phyloP scores from a whole-genome alignment of 1,284 basidiomycete genomes.

The Omphalotus olearius region DNA sequence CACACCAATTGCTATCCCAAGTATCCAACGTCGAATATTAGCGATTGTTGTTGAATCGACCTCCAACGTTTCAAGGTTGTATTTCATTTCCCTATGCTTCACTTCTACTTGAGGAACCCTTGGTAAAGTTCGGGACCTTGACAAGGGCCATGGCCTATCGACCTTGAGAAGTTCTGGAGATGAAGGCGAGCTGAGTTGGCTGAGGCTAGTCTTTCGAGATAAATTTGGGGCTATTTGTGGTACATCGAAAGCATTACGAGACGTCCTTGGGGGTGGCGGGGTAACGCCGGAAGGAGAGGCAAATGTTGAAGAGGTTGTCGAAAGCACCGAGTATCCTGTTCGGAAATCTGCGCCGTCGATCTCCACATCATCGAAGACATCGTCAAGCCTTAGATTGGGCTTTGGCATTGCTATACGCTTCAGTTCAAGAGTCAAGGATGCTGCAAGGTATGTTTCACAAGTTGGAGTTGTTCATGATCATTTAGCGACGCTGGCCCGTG shows the following conservation, averaged over 20 bases:
- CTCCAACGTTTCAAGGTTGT: conserved; percentile 30
- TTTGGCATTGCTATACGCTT: conserved; percentile 9
- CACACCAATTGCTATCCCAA: conserved; percentile 72
- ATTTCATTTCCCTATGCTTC: conserved; percentile 22
- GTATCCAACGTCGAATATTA: conserved; percentile 71
- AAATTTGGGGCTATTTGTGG: conserved; percentile 1
- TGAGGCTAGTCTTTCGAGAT: conserved; percentile 8
- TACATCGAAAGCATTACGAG: neutral
- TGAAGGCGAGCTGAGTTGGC: conserved; percentile 10
- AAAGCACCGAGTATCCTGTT: conserved; percentile 4
- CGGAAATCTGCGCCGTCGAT: conserved; percentile 5
- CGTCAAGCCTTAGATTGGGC: conserved; percentile 10
- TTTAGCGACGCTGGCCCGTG: too few species aligned
- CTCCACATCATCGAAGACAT: conserved; percentile 7
- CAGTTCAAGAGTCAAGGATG: too few species aligned
- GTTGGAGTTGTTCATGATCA: too few species aligned
- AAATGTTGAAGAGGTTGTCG: conserved; percentile 4
- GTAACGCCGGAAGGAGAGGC: conserved; percentile 8
- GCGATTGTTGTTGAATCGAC: conserved; percentile 45
- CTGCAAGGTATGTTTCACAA: too few species aligned
- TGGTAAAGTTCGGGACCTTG: conserved; percentile 29
- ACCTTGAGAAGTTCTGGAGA: conserved; percentile 11
- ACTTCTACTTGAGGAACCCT: conserved; percentile 22
- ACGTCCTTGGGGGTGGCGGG: neutral
- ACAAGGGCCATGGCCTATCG: neutral